These are phyloP conservation scores for Ogataea chonburiensis DNA, from an alignment of 805 yeast species.

Conservation along the genomic window DNA sequence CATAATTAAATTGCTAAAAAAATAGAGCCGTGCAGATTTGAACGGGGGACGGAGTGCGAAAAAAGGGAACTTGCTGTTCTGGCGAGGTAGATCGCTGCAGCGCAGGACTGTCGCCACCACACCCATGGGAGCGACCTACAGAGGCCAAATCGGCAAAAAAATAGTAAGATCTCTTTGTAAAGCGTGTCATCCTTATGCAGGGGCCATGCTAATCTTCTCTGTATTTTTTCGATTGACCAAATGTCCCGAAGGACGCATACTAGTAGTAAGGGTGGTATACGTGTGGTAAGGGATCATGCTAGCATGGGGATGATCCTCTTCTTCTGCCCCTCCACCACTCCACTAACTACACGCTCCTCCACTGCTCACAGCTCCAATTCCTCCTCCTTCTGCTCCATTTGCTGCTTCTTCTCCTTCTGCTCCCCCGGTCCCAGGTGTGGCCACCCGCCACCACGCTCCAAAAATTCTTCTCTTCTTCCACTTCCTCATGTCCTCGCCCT, in stretches of 20 bases:
- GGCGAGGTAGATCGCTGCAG: too few relatives aligned
- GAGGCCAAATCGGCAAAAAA: constrained; percentile 55
- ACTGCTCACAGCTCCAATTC: neutral
- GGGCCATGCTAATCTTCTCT: constrained; percentile 99
- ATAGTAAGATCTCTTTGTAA: constrained; percentile 97
- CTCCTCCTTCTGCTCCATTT: neutral
- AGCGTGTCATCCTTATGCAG: constrained; percentile 99
- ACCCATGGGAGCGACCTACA: too few relatives aligned
- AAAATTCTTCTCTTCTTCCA: constrained; percentile 1
- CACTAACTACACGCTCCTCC: too few relatives aligned
- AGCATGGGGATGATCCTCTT: too few relatives aligned
- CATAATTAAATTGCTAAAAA: constrained; percentile 14
- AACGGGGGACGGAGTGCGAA: constrained; percentile 6
- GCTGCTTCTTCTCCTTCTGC: neutral
- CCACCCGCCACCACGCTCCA: constrained; percentile 1
- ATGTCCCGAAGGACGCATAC: constrained; percentile 68
- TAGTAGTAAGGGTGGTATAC: constrained; percentile 2
- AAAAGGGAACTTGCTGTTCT: too few relatives aligned
- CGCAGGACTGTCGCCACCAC: too few relatives aligned
- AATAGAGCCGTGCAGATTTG: constrained; percentile 6
- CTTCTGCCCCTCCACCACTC: too few relatives aligned
- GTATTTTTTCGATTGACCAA: constrained; percentile 99
- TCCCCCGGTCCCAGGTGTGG: too few relatives aligned
- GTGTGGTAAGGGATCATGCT: too few relatives aligned
- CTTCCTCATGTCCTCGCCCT: constrained; percentile 10